Percentiles rank a stretch among this genome's conserved stretches.
phyloP scores from a whole-genome alignment of 1,284 basidiomycete species.

The Ceratobasidium sp. region DNA sequence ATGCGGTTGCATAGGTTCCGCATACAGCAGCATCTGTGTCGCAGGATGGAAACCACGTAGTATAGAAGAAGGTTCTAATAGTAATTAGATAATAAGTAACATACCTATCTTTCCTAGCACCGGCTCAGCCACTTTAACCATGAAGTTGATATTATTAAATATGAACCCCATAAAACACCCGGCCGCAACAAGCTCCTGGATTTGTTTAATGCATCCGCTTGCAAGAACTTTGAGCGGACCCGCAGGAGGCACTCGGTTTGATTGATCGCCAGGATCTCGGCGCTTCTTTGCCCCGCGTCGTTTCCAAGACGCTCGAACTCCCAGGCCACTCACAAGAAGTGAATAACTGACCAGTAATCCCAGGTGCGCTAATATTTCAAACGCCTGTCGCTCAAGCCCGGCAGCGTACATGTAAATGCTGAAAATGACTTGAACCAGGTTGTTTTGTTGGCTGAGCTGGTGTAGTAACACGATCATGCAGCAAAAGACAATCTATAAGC shows the following conservation, averaged over 20 bases:
- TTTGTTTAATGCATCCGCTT: slow-evolving; percentile 43
- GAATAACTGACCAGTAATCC: slow-evolving; percentile 52
- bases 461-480: slow-evolving; percentile 46
- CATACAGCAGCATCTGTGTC: background rate
- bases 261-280: background rate
- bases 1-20: slow-evolving; percentile 4
- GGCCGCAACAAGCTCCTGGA: slow-evolving; percentile 44
- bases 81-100: background rate
- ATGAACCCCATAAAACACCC: slow-evolving; percentile 46
- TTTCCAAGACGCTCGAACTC: background rate
- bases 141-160: slow-evolving; percentile 57
- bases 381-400: slow-evolving; percentile 51
- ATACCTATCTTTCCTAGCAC: slow-evolving; percentile 52
- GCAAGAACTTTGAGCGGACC: slow-evolving; percentile 25
- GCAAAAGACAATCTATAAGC: background rate
- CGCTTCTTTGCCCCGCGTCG: background rate
- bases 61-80: background rate
- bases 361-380: slow-evolving; percentile 50
- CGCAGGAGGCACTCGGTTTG: background rate
- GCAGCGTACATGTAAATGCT: slow-evolving; percentile 54
- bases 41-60: slow-evolving; percentile 42
- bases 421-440: slow-evolving; percentile 49
- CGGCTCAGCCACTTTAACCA: slow-evolving; percentile 52
- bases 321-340: slow-evolving; percentile 42
- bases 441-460: slow-evolving; percentile 54